Percentiles rank a stretch among this genome's conserved stretches.
Evolutionary conservation across 371 early-diverging fungal genomes (phyloP).

Genomic region (Mortierella sp.): DNA sequence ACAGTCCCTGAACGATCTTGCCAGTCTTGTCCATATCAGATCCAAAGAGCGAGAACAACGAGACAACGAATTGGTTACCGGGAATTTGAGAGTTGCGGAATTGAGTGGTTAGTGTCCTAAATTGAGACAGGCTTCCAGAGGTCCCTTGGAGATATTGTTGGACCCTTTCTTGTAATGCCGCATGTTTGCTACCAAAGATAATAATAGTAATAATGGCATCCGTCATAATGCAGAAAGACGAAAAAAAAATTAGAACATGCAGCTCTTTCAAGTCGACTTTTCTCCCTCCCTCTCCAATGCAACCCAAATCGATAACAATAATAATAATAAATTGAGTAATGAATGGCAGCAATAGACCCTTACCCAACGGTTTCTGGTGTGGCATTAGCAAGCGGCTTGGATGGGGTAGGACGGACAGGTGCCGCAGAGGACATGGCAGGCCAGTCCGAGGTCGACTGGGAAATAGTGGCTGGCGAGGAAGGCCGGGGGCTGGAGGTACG

Average conservation of each 20-base stretch:
- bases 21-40: constrained; percentile 56
- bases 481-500: constrained; percentile 31
- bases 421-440: constrained; percentile 20
- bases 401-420: constrained; percentile 10
- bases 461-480: constrained; percentile 22
- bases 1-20: constrained; percentile 64
- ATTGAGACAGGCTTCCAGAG: constrained; percentile 63
- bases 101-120: constrained; percentile 65
- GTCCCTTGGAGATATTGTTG: constrained; percentile 57
- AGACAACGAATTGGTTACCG: constrained; percentile 66
- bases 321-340: not conserved
- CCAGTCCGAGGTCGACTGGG: constrained; percentile 36
- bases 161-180: constrained; percentile 58
- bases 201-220: too few relatives aligned
- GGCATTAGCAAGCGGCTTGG: constrained; percentile 1
- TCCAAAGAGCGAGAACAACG: constrained; percentile 61
- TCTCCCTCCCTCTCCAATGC: not conserved
- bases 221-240: not conserved
- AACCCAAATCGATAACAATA: not conserved
- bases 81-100: constrained; percentile 64
- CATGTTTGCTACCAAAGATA: constrained; percentile 42
- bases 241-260: not conserved
- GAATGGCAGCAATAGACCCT: not conserved
- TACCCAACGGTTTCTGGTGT: constrained; percentile 37
- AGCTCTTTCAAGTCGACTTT: too few relatives aligned